Evolutionary conservation across 2,329 filamentous ascomycete genomes (phyloP).

Genomic region (Chaetoscypha palmicola): DNA sequence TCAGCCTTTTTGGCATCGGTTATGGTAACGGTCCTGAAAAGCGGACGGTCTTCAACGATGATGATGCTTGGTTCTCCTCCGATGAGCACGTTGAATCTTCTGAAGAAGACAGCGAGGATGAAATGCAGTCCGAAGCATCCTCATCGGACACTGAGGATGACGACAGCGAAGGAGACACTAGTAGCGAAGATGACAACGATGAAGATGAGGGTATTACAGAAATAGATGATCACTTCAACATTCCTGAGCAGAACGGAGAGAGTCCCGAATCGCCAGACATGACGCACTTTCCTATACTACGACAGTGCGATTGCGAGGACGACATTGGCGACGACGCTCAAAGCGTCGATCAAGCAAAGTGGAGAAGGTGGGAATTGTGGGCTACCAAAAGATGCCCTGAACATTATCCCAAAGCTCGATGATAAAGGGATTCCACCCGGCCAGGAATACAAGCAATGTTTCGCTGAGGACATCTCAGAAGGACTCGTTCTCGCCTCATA

Average conservation of each 20-base stretch:
- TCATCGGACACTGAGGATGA: too few species aligned
- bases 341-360: constrained; percentile 31
- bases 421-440: too few species aligned
- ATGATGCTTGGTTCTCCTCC: constrained; percentile 35
- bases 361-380: constrained; percentile 51
- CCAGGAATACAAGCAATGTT: too few species aligned
- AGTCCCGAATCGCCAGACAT: not conserved
- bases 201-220: constrained; percentile 15
- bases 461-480: too few species aligned
- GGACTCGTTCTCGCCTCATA: too few species aligned
- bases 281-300: not conserved
- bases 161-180: constrained; percentile 7
- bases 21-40: constrained; percentile 40
- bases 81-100: constrained; percentile 39
- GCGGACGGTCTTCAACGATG: constrained; percentile 35
- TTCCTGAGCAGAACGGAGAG: not conserved
- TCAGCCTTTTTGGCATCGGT: constrained; percentile 54
- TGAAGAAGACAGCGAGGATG: constrained; percentile 27
- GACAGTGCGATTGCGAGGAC: constrained; percentile 7
- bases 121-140: not conserved
- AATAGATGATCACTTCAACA: constrained; percentile 1
- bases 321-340: constrained; percentile 40
- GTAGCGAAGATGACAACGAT: constrained; percentile 1
- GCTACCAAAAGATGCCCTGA: constrained; percentile 39
- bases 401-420: too few species aligned